Evolutionary conservation across 192 early-diverging fungal genomes (phyloP).

Genomic region (Umbelopsis sp.): DNA sequence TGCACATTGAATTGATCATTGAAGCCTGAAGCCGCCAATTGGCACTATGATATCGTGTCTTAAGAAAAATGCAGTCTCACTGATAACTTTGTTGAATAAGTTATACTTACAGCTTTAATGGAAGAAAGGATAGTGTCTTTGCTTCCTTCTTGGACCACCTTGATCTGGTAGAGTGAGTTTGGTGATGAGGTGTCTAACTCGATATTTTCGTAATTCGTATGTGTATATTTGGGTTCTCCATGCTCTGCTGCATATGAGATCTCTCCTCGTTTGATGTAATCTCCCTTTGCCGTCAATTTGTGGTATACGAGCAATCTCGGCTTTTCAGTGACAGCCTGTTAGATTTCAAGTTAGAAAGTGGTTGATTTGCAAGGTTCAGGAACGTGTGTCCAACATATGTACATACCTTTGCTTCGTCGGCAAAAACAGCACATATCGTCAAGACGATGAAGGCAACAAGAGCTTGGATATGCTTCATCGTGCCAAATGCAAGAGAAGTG

Average conservation of each 20-base stretch:
- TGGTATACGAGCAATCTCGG: slow-evolving; percentile 14
- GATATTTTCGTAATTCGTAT: slow-evolving; percentile 17
- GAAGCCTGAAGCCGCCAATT: slow-evolving; percentile 28
- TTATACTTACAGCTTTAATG: slow-evolving; percentile 4
- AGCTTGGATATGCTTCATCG: not conserved
- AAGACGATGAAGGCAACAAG: not conserved
- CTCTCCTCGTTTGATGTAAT: slow-evolving; percentile 37
- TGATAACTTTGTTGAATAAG: not conserved
- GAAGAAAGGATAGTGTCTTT: slow-evolving; percentile 5
- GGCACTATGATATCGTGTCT: slow-evolving; percentile 16
- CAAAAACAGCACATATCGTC: not conserved
- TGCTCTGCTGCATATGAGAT: slow-evolving; percentile 19
- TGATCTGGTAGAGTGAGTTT: slow-evolving; percentile 29
- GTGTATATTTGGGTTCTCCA: slow-evolving; percentile 24
- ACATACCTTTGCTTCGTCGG: not conserved
- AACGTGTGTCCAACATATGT: not conserved
- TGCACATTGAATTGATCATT: slow-evolving; percentile 31
- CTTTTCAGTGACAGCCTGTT: not conserved
- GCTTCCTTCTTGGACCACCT: slow-evolving; percentile 30
- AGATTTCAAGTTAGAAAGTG: not conserved
- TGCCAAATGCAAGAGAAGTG: not conserved
- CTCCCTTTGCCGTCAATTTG: slow-evolving; percentile 11
- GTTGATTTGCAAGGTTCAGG: no score
- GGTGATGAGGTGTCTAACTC: slow-evolving; percentile 6
- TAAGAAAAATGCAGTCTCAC: not conserved